Conservation (phyloP, 1,284 basidiomycete genomes). For the Pseudozyma hubeiensis region DNA sequence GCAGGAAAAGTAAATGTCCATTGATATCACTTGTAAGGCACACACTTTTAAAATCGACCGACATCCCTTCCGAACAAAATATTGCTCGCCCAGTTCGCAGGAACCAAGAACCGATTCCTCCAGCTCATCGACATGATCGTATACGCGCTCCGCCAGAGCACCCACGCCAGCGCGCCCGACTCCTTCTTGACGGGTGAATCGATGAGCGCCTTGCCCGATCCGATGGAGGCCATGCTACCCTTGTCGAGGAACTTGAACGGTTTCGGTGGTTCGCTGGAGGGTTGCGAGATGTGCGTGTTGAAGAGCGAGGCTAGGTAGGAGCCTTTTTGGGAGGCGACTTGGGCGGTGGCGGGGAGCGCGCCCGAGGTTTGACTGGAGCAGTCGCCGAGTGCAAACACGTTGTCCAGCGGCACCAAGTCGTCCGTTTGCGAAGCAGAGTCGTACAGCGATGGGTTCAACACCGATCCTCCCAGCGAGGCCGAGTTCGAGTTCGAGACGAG, state of each 20-base stretch:
- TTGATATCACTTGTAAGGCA: not conserved
- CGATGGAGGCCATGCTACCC: conserved; percentile 84
- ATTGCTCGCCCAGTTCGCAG: conserved; percentile 66
- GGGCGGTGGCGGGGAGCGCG: conserved; percentile 68
- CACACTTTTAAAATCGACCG: conserved; percentile 75
- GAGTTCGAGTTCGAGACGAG: conserved; percentile 3
- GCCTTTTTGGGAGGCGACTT: conserved; percentile 68
- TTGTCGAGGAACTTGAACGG: conserved; percentile 78
- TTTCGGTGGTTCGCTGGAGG: not conserved
- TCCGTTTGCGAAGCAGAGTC: not conserved
- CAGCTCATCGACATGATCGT: conserved; percentile 79
- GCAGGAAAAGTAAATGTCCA: conserved; percentile 21
- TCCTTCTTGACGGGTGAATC: conserved; percentile 64
- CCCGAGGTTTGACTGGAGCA: conserved; percentile 74
- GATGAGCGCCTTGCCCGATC: conserved; percentile 74
- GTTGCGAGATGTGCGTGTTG: conserved; percentile 18
- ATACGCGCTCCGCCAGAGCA: conserved; percentile 83
- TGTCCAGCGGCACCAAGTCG: not conserved
- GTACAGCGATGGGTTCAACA: not conserved
- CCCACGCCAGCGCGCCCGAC: conserved; percentile 75
- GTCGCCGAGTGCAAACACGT: conserved; percentile 76
- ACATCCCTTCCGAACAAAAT: conserved; percentile 84
- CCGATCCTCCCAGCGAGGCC: not conserved
- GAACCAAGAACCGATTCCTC: conserved; percentile 74
- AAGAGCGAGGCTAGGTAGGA: conserved; percentile 54